A percentile compares a stretch with the other conserved stretches of the same genome.
These are phyloP conservation scores for Aspergillus baeticus DNA, from an alignment of 495 filamentous ascomycete species.

Conservation along the genomic window DNA sequence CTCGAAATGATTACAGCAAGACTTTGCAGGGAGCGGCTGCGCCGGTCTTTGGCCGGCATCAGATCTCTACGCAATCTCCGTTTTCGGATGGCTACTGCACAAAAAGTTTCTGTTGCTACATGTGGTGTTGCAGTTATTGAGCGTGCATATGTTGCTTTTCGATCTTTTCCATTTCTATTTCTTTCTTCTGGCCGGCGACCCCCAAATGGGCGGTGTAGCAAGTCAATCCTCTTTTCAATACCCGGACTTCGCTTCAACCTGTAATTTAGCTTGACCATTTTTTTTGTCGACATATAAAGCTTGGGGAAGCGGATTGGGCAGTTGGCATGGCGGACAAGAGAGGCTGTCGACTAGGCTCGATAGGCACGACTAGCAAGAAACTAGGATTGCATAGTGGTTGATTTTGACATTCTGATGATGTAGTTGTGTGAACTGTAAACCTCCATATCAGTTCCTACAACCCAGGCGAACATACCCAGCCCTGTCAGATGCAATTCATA, in stretches of 20 bases:
- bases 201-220: slow-evolving; percentile 11
- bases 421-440: too few species aligned
- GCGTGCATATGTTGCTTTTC: slow-evolving; percentile 43
- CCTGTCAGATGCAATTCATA: too few species aligned
- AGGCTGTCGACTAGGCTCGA: slow-evolving; percentile 2
- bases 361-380: not conserved
- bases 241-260: slow-evolving; percentile 26
- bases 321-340: slow-evolving; percentile 12
- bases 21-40: slow-evolving; percentile 20
- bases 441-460: too few species aligned
- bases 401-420: not conserved
- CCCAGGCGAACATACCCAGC: too few species aligned
- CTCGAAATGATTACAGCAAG: slow-evolving; percentile 27
- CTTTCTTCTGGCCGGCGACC: slow-evolving; percentile 39
- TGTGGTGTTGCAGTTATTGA: slow-evolving; percentile 36
- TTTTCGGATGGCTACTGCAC: slow-evolving; percentile 18
- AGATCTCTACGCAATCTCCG: not conserved
- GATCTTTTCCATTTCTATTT: slow-evolving; percentile 21
- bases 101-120: slow-evolving; percentile 34
- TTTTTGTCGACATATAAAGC: slow-evolving; percentile 21
- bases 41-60: not conserved
- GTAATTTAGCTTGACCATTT: slow-evolving; percentile 23
- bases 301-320: slow-evolving; percentile 18
- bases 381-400: not conserved
- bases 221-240: slow-evolving; percentile 3